A percentile compares a stretch with the other conserved stretches of the same genome.
These are phyloP conservation scores for Leptodermis oblonga DNA, from an alignment of 257 asterid species.

Conservation along the genomic window DNA sequence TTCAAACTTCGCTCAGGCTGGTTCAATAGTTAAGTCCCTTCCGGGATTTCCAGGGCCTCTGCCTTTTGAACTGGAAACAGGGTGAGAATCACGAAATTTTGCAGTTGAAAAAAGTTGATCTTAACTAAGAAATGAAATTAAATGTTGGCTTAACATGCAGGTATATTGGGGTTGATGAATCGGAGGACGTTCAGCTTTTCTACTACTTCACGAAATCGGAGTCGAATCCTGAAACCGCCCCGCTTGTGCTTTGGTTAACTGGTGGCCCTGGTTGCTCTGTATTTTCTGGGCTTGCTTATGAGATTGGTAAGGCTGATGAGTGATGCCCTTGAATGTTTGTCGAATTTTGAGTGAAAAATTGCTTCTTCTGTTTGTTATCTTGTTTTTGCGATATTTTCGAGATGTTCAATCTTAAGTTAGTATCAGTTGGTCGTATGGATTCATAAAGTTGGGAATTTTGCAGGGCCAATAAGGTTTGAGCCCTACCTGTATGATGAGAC, in stretches of 20 bases:
- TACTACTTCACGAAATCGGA: conserved; percentile 20
- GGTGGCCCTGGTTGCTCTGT: conserved; percentile 24
- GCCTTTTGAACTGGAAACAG: conserved; percentile 27
- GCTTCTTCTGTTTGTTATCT: too few species aligned
- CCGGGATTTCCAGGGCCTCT: conserved; percentile 30
- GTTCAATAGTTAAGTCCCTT: conserved; percentile 19
- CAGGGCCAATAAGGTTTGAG: conserved; percentile 25
- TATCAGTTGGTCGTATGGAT: not conserved
- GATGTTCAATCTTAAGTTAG: not conserved
- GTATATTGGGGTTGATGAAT: conserved; percentile 22
- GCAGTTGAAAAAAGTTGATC: too few species aligned
- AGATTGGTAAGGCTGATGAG: conserved; percentile 9
- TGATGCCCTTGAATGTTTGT: not conserved
- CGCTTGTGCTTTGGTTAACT: conserved; percentile 20
- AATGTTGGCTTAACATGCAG: not conserved
- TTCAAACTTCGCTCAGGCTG: conserved; percentile 1
- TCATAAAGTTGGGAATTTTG: not conserved
- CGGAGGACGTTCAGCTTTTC: conserved; percentile 28
- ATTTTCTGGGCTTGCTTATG: conserved; percentile 20
- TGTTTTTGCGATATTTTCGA: not conserved
- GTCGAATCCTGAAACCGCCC: conserved; percentile 12
- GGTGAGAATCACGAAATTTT: conserved; percentile 11
- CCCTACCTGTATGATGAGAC: conserved; percentile 17
- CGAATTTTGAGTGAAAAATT: not conserved
- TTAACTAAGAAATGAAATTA: not conserved